phyloP scores from a whole-genome alignment of 257 asterid genomes.

The Solanum arcanum region DNA sequence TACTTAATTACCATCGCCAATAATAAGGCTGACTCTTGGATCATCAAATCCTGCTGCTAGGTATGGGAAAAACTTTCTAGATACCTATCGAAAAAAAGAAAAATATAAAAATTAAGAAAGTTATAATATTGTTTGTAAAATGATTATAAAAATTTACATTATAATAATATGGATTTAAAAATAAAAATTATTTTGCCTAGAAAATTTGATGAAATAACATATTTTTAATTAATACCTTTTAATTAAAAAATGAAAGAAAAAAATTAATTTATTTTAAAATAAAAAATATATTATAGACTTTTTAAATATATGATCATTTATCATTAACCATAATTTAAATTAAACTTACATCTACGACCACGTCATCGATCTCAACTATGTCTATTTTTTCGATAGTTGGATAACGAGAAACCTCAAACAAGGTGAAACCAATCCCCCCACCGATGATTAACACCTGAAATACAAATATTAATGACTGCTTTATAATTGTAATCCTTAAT shows the following conservation, averaged over 20 bases:
- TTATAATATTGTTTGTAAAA: neutral
- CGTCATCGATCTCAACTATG: conserved; percentile 4
- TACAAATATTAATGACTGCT: neutral
- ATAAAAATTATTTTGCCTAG: too few relatives aligned
- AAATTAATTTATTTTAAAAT: too few relatives aligned
- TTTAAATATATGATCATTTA: fast-evolving
- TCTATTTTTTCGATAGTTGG: conserved; percentile 2
- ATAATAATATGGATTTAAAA: neutral
- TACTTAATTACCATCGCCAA: conserved; percentile 5
- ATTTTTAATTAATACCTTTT: too few relatives aligned
- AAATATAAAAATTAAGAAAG: neutral
- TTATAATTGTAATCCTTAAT: neutral
- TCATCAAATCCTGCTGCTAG: conserved; percentile 1
- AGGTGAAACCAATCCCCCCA: conserved; percentile 5
- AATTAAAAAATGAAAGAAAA: too few relatives aligned
- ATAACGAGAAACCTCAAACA: conserved; percentile 7
- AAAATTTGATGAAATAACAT: too few relatives aligned
- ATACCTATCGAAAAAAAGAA: neutral
- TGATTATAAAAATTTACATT: neutral
- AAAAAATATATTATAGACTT: too few relatives aligned
- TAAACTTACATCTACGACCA: conserved; percentile 5
- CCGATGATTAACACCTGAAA: conserved; percentile 9
- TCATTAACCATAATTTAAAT: neutral
- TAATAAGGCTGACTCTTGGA: conserved; percentile 3
- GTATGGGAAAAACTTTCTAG: conserved; percentile 4